Evolutionary conservation across 2,329 filamentous ascomycete genomes (phyloP), one percentile per base, ranked within the genome.

Genomic region (Parascedosporium putredinis): DNA sequence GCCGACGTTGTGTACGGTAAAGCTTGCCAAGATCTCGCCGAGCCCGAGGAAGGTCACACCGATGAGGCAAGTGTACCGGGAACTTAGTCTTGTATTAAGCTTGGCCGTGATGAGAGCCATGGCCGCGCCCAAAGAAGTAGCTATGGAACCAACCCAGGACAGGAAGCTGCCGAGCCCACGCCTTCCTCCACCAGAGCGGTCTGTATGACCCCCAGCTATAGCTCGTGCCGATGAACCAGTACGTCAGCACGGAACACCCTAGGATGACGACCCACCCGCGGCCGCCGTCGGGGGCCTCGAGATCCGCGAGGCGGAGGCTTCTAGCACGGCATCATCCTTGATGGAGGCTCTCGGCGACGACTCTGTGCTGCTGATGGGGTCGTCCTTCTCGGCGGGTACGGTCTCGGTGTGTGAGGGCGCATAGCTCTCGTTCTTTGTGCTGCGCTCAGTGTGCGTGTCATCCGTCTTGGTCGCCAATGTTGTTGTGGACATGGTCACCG

Each of bases 181-280:
- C 66, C 65, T 8, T 71, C 62, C 29, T 72, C 62, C 3, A 80
- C 71, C 1, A 83, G 67, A 0, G 71, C 77, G 4, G 68, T 67
- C 60, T 83, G 79, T 44, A 82, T 64, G 0, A 83, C 70, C 79
- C 80, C 78, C 78, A 83, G 54, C 69, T 71, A 57, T 79, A 79
- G 7, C 69, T 69, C 1, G 70, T 75, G 47, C 78, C 78, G 46
- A 75, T 69, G 45, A 73, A 68, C 75, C 74, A 79, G 65, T 76
- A 82, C 2, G 72, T 68, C 9, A 79, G 56, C 1, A 76, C 56
- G 2, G 71, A 68, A 54, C 73, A 77, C 31, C 66, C 67, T 3
- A 61, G 62, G 23, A 82, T 72, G 8, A 81, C 66, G 10, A 71
- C 64, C 75, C 76, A 79, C 51, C 74, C 76, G 55, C 78, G 76